Conservation (phyloP, 2,329 filamentous ascomycete genomes). For the Fusarium lyarnte region DNA sequence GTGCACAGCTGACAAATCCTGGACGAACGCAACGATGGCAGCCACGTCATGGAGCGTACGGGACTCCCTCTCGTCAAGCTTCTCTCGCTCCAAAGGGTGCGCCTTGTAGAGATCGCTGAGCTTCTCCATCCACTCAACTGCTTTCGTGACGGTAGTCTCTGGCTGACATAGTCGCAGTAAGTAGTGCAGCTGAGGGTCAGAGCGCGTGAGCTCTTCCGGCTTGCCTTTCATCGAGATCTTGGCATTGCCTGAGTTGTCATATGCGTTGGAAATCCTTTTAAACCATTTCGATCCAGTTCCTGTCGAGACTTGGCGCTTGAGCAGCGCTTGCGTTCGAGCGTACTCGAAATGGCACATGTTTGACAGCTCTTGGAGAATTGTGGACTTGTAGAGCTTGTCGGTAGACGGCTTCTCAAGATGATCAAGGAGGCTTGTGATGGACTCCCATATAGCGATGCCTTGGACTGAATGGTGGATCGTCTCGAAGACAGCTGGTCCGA, state of each 20-base stretch:
- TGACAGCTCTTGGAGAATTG: slow-evolving; percentile 57
- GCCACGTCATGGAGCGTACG: slow-evolving; percentile 51
- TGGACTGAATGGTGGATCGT: slow-evolving; percentile 50
- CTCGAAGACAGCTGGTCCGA: slow-evolving; percentile 55
- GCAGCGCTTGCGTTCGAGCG: slow-evolving; percentile 47
- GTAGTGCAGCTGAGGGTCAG: slow-evolving; percentile 54
- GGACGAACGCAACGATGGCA: slow-evolving; percentile 51
- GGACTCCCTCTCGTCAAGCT: slow-evolving; percentile 46
- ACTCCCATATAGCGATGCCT: slow-evolving; percentile 52
- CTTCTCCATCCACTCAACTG: slow-evolving; percentile 54
- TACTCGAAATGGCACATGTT: slow-evolving; percentile 59
- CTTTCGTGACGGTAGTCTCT: slow-evolving; percentile 47
- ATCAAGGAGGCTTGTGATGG: slow-evolving; percentile 50
- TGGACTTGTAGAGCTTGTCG: slow-evolving; percentile 45
- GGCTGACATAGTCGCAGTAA: slow-evolving; percentile 56
- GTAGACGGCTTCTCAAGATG: slow-evolving; percentile 38
- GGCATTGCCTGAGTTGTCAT: slow-evolving; percentile 49
- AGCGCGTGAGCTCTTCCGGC: slow-evolving; percentile 50
- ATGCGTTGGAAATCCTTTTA: slow-evolving; percentile 49
- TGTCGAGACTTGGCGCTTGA: slow-evolving; percentile 54
- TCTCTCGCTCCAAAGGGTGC: slow-evolving; percentile 48
- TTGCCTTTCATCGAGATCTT: slow-evolving; percentile 54
- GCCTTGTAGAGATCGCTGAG: slow-evolving; percentile 50
- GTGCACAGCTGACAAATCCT: slow-evolving; percentile 48
- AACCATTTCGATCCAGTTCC: slow-evolving; percentile 52